Base-by-base conservation (phyloP, 2,329 filamentous ascomycete species). In the Ilyonectria destructans region DNA sequence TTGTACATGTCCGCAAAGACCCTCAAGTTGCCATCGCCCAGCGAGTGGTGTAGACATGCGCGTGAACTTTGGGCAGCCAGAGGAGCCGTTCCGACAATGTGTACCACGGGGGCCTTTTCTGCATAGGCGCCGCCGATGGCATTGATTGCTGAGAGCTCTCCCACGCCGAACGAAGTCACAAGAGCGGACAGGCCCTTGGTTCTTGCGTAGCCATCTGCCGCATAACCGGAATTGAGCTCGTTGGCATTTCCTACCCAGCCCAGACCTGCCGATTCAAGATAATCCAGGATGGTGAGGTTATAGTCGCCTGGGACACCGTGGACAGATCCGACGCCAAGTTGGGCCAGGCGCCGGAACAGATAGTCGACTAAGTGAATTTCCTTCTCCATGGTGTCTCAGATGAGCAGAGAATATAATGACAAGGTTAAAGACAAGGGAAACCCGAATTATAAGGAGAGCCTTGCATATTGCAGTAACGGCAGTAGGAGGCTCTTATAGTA, bases 91-190 rank as follows among this genome's bases (percentile, higher is more conserved):
- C 88, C 88, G 23, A 89, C 87, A 49, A 90, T 85, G 72, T 90
- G 88, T 10, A 90, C 84, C 23, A 90, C 84, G 0, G 87, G 83
- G 0, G 85, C 86, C 37, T 83, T 82, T 77, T 91, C 89, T 10
- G 87, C 83, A 73, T 86, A 89, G 5, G 87, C 86, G 2, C 88
- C 89, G 1, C 86, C 88, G 69, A 90, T 84, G 33, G 86, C 88
- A 73, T 90, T 89, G 73, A 89, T 82, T 3, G 88, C 87, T 3
- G 87, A 89, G 10, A 85, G 78, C 67, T 87, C 85, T 9, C 89
- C 89, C 1, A 91, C 89, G 9, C 88, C 89, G 71, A 89, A 89
- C 0, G 89, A 89, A 1, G 89, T 91, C 29, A 90, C 80, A 8
- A 89, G 75, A 29, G 82, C 83, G 12, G 79, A 78, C 3, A 86